A percentile compares a stretch with the other conserved stretches of the same genome.
These are phyloP conservation scores for Shiraia bambusicola DNA, from an alignment of 2,329 filamentous ascomycete species.

Conservation along the genomic window DNA sequence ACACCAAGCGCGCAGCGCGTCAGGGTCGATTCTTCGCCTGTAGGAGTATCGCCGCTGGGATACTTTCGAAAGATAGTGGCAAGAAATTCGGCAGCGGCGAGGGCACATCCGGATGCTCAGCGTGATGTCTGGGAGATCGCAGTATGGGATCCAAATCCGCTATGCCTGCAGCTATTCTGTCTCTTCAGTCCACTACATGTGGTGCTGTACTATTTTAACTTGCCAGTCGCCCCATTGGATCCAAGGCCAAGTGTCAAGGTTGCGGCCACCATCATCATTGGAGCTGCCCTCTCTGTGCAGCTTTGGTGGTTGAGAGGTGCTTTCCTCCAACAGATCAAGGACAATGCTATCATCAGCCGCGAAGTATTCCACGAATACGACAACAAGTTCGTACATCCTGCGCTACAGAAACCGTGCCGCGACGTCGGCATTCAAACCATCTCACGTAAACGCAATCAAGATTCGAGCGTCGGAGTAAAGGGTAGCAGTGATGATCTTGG, in stretches of 20 bases:
- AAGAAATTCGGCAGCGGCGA: slow-evolving; percentile 71
- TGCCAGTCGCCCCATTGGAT: slow-evolving; percentile 75
- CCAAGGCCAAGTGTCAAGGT: slow-evolving; percentile 82
- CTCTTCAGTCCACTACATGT: slow-evolving; percentile 92
- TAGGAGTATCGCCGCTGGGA: slow-evolving; percentile 74
- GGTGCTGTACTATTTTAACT: slow-evolving; percentile 83
- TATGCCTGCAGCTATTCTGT: slow-evolving; percentile 80
- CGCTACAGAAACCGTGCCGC: slow-evolving; percentile 76
- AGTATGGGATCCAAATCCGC: slow-evolving; percentile 88
- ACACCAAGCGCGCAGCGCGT: slow-evolving; percentile 90
- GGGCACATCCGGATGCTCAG: slow-evolving; percentile 77
- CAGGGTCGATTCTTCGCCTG: slow-evolving; percentile 79
- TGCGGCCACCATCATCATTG: slow-evolving; percentile 76
- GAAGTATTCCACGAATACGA: slow-evolving; percentile 96
- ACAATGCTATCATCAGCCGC: slow-evolving; percentile 79
- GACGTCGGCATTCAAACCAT: slow-evolving; percentile 78
- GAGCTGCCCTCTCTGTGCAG: slow-evolving; percentile 73
- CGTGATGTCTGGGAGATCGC: slow-evolving; percentile 93
- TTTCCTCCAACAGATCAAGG: slow-evolving; percentile 83
- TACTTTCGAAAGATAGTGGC: slow-evolving; percentile 68
- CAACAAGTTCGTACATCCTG: slow-evolving; percentile 89
- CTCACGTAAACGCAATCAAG: slow-evolving; percentile 33
- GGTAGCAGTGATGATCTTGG: slow-evolving; percentile 47
- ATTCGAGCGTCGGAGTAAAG: slow-evolving; percentile 44
- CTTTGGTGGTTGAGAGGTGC: slow-evolving; percentile 70